These are phyloP conservation scores for Knufia fluminis DNA, from an alignment of 2,329 filamentous ascomycete species.

Conservation along the genomic window DNA sequence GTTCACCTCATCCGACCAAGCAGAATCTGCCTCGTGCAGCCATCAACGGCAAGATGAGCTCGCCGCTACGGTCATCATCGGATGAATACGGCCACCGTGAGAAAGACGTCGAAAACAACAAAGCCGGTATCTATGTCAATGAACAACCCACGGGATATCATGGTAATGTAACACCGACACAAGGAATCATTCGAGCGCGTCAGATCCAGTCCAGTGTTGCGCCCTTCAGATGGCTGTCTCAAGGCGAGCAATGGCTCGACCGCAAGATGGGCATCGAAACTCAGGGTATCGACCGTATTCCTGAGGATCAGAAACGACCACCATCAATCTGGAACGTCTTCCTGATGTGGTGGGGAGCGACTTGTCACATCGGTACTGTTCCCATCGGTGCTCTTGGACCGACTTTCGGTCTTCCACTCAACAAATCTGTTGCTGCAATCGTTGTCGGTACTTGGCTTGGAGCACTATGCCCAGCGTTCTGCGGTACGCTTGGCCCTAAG, in stretches of 20 bases:
- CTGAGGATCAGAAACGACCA: conserved; percentile 35
- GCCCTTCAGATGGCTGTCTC: conserved; percentile 15
- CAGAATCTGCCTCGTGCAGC: neutral
- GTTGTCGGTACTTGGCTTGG: conserved; percentile 35
- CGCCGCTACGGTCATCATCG: neutral
- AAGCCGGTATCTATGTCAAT: neutral
- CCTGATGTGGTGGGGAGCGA: conserved; percentile 37
- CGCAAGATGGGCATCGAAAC: conserved; percentile 39
- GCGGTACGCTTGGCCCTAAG: conserved; percentile 35
- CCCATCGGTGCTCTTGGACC: conserved; percentile 37
- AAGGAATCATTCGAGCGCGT: conserved; percentile 16
- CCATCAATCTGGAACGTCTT: conserved; percentile 36
- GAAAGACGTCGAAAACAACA: conserved; percentile 7
- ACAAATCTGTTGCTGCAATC: conserved; percentile 34
- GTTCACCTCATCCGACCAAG: no score
- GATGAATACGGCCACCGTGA: neutral
- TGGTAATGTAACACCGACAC: conserved; percentile 16
- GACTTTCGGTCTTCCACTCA: conserved; percentile 39
- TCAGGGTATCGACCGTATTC: conserved; percentile 40
- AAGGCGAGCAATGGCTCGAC: conserved; percentile 35
- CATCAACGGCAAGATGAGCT: neutral
- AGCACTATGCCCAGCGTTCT: conserved; percentile 33
- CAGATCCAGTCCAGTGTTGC: conserved; percentile 16
- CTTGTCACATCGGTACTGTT: conserved; percentile 34
- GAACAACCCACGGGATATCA: neutral